Evolutionary conservation across 2,329 filamentous ascomycete species (phyloP).

Genomic region (Microascus cirrosus): DNA sequence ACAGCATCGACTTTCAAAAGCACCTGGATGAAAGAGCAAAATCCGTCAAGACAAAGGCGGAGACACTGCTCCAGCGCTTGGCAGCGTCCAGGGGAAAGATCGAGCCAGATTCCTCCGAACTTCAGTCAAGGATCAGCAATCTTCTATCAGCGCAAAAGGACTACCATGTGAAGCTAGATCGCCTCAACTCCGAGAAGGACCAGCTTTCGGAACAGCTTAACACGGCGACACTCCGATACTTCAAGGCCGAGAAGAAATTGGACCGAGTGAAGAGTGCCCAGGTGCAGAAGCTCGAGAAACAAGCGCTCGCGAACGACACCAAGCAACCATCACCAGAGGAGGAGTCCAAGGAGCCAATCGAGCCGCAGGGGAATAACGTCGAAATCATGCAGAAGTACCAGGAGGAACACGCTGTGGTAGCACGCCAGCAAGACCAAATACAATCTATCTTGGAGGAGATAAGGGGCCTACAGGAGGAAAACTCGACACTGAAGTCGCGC

Average conservation of each 20-base stretch:
- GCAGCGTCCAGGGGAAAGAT: slow-evolving; percentile 38
- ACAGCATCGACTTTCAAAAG: slow-evolving; percentile 62
- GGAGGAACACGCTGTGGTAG: slow-evolving; percentile 63
- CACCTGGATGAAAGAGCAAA: slow-evolving; percentile 70
- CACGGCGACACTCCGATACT: slow-evolving; percentile 78
- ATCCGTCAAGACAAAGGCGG: slow-evolving; percentile 64
- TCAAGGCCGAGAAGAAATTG: slow-evolving; percentile 90
- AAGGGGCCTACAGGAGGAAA: slow-evolving; percentile 61
- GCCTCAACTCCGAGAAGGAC: slow-evolving; percentile 67
- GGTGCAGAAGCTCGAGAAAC: slow-evolving; percentile 83
- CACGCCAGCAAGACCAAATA: slow-evolving; percentile 82
- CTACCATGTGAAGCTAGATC: slow-evolving; percentile 64
- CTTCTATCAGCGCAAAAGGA: slow-evolving; percentile 76
- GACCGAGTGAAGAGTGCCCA: slow-evolving; percentile 82
- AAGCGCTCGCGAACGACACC: slow-evolving; percentile 62
- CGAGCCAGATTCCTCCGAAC: slow-evolving; percentile 56
- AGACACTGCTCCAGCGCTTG: slow-evolving; percentile 52
- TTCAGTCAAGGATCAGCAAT: slow-evolving; percentile 65
- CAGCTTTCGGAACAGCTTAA: slow-evolving; percentile 79
- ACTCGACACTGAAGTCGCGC: slow-evolving; percentile 59
- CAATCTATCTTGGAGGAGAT: slow-evolving; percentile 70
- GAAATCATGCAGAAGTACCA: slow-evolving; percentile 67
- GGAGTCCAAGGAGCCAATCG: slow-evolving; percentile 38
- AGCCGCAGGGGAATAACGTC: slow-evolving; percentile 43
- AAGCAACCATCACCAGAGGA: slow-evolving; percentile 31